A percentile compares a stretch with the other conserved stretches of the same genome.
phyloP scores from a whole-genome alignment of 495 filamentous ascomycete species.

The Penicillium bialowiezense region DNA sequence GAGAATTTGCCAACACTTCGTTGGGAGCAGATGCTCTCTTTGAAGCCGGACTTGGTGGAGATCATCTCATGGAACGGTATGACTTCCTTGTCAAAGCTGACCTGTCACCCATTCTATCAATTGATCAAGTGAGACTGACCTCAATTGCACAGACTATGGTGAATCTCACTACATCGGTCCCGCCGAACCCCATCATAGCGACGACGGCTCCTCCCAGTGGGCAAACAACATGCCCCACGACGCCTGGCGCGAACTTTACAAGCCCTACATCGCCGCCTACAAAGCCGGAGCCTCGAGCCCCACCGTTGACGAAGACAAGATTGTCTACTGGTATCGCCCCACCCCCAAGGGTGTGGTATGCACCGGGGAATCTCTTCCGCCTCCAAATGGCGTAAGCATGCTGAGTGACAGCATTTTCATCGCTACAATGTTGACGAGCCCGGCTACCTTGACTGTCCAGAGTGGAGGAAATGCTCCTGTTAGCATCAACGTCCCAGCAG shows the following conservation, averaged over 20 bases:
- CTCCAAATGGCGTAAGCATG: constrained; percentile 32
- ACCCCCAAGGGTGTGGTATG: constrained; percentile 34
- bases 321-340: constrained; percentile 45
- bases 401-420: constrained; percentile 51
- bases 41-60: constrained; percentile 49
- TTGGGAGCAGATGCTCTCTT: constrained; percentile 50
- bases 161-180: constrained; percentile 54
- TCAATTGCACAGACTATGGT: constrained; percentile 46
- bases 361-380: not conserved
- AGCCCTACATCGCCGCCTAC: constrained; percentile 21
- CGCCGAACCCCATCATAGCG: constrained; percentile 42
- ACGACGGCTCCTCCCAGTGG: constrained; percentile 59
- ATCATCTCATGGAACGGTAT: constrained; percentile 59
- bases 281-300: not conserved
- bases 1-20: constrained; percentile 33
- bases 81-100: too few relatives aligned
- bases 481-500: constrained; percentile 38
- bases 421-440: constrained; percentile 46
- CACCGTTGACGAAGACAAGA: constrained; percentile 28
- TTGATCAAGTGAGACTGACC: too few relatives aligned
- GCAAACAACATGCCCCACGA: constrained; percentile 45
- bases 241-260: not conserved
- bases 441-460: constrained; percentile 44
- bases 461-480: constrained; percentile 36
- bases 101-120: too few relatives aligned